Evolutionary conservation across 176 grass and related monocot species (phyloP).

Genomic region (Lolium multiflorum): DNA sequence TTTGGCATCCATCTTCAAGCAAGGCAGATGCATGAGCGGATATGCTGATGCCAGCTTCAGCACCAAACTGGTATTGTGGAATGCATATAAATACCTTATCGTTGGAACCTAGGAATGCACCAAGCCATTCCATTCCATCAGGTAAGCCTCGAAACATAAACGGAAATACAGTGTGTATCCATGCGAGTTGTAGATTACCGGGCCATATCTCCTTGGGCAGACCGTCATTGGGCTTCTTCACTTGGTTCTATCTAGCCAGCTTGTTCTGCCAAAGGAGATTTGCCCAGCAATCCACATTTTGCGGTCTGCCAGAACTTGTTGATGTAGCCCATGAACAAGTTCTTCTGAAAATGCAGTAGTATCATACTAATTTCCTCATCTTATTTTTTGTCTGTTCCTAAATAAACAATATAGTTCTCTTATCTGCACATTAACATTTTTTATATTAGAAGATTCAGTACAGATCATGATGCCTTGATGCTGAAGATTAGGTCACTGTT

Average conservation of each 20-base stretch:
- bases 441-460: background rate
- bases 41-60: slow-evolving; percentile 46
- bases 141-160: background rate
- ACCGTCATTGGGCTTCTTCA: background rate
- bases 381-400: background rate
- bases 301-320: background rate
- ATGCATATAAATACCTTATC: slow-evolving; percentile 49
- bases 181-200: slow-evolving; percentile 49
- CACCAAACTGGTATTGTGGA: background rate
- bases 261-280: slow-evolving; percentile 76
- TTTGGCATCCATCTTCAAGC: slow-evolving; percentile 21
- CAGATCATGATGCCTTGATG: background rate
- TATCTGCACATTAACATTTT: background rate
- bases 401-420: background rate
- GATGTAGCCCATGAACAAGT: background rate
- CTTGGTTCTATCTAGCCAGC: background rate
- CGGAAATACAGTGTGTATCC: background rate
- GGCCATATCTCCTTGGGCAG: slow-evolving; percentile 67
- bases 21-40: slow-evolving; percentile 41
- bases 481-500: background rate
- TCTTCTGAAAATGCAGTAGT: background rate
- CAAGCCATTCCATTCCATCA: slow-evolving; percentile 44
- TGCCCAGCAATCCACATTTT: slow-evolving; percentile 69
- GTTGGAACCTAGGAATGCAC: slow-evolving; percentile 29
- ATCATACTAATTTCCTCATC: background rate